Evolutionary conservation across 345 rosid species (phyloP).

Genomic region (Aegle marmelos): DNA sequence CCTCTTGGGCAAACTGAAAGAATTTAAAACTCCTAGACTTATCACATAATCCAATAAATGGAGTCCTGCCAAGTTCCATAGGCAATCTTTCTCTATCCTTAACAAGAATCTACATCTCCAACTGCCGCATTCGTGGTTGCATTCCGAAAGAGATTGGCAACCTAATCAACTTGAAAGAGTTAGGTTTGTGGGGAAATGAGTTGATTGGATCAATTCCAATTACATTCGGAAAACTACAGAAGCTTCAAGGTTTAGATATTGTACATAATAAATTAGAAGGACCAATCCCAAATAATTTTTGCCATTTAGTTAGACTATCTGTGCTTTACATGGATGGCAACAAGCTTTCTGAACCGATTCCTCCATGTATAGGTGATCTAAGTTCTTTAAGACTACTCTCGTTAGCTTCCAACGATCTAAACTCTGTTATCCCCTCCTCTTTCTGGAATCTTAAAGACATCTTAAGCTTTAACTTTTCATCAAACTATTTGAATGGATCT

Average conservation of each 20-base stretch:
- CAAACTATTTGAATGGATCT: no score
- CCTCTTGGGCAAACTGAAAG: constrained; percentile 15
- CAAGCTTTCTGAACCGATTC: neutral
- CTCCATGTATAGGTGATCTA: no score
- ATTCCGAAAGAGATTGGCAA: constrained; percentile 17
- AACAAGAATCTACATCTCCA: neutral
- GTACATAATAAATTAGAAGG: neutral
- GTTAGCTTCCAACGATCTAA: no score
- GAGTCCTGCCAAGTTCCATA: constrained; percentile 5
- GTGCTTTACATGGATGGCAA: neutral
- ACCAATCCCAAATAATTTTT: neutral
- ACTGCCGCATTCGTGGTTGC: constrained; percentile 8
- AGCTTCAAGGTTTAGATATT: constrained; percentile 3
- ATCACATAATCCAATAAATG: neutral
- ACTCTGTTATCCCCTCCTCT: no score
- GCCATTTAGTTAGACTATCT: neutral
- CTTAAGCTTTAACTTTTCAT: no score
- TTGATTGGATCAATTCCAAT: constrained; percentile 14
- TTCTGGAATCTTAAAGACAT: no score
- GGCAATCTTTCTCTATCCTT: constrained; percentile 8
- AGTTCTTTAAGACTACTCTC: no score
- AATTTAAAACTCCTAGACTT: neutral
- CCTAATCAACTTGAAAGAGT: neutral
- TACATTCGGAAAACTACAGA: neutral
- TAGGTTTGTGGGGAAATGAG: constrained; percentile 1